These are phyloP conservation scores for Pogostemon cablin DNA, from an alignment of 257 asterid species.

Conservation along the genomic window DNA sequence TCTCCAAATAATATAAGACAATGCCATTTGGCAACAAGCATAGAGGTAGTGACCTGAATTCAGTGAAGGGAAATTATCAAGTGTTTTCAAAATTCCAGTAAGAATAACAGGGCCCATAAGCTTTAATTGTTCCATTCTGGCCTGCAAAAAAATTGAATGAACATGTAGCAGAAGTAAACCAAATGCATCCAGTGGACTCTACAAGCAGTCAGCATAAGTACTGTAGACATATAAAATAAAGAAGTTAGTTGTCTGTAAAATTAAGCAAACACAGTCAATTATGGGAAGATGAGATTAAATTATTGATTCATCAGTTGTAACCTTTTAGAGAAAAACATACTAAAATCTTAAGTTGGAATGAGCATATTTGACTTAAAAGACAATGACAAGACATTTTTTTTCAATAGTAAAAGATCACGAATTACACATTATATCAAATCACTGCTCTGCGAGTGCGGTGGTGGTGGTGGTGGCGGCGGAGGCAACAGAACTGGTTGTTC, in stretches of 20 bases:
- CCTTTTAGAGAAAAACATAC: not conserved
- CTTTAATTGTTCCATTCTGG: conserved; percentile 79
- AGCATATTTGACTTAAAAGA: not conserved
- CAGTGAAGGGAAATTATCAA: conserved; percentile 64
- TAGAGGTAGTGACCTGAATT: conserved; percentile 62
- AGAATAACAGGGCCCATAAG: conserved; percentile 94
- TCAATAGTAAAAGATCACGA: conserved; percentile 7
- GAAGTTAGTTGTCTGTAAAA: conserved; percentile 24
- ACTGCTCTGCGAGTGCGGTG: not conserved
- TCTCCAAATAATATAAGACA: conserved; percentile 26
- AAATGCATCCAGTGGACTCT: conserved; percentile 14
- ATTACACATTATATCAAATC: not conserved
- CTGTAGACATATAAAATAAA: not conserved
- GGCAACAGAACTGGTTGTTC: not conserved
- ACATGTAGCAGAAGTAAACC: conserved; percentile 24
- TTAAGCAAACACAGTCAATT: conserved; percentile 20
- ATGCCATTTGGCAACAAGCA: conserved; percentile 36
- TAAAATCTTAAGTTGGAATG: not conserved
- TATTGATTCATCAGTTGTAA: conserved; percentile 19
- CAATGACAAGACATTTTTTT: conserved; percentile 14
- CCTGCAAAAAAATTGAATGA: conserved; percentile 50
- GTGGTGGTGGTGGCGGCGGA: not conserved
- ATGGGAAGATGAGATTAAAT: conserved; percentile 18
- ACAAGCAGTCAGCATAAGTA: conserved; percentile 19
- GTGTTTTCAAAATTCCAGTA: conserved; percentile 72